These are phyloP conservation scores for Phytopythium cucurbitacearum DNA, from an alignment of 352 stramenopile genomes.

Conservation along the genomic window DNA sequence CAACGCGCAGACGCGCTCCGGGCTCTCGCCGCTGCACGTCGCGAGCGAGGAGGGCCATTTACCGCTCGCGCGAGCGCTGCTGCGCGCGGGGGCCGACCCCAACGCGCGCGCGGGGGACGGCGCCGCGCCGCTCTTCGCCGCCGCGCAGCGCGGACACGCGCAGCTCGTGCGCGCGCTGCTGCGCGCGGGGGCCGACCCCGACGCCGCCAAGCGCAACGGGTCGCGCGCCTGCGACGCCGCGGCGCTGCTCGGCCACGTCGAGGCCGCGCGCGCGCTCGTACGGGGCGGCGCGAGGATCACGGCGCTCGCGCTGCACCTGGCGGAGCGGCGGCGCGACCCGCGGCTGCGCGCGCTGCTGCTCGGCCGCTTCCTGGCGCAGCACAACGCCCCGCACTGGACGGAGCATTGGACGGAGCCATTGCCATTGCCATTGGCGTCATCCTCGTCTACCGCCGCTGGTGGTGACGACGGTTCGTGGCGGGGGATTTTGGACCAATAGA, in stretches of 20 bases:
- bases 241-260: constrained; percentile 53
- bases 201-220: constrained; percentile 66
- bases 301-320: constrained; percentile 68
- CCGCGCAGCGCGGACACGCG: constrained; percentile 67
- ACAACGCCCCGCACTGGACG: constrained; percentile 16
- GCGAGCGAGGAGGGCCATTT: constrained; percentile 79
- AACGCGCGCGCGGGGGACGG: constrained; percentile 34
- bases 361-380: constrained; percentile 59
- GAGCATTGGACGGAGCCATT: too few relatives aligned
- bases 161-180: constrained; percentile 55
- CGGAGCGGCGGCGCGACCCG: constrained; percentile 57
- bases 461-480: too few relatives aligned
- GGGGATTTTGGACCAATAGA: not conserved
- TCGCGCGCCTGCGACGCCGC: constrained; percentile 72
- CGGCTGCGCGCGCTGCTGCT: constrained; percentile 61
- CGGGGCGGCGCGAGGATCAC: constrained; percentile 60
- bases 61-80: constrained; percentile 53
- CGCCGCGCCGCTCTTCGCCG: constrained; percentile 70
- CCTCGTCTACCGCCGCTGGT: too few relatives aligned
- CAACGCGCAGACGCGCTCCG: constrained; percentile 75
- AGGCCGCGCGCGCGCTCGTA: constrained; percentile 55
- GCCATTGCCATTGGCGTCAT: too few relatives aligned
- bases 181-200: constrained; percentile 38
- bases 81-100: constrained; percentile 40
- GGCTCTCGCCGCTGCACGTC: constrained; percentile 77